Evolutionary conservation across 345 rosid species (phyloP).

Genomic region (Anastatica hierochuntica): DNA sequence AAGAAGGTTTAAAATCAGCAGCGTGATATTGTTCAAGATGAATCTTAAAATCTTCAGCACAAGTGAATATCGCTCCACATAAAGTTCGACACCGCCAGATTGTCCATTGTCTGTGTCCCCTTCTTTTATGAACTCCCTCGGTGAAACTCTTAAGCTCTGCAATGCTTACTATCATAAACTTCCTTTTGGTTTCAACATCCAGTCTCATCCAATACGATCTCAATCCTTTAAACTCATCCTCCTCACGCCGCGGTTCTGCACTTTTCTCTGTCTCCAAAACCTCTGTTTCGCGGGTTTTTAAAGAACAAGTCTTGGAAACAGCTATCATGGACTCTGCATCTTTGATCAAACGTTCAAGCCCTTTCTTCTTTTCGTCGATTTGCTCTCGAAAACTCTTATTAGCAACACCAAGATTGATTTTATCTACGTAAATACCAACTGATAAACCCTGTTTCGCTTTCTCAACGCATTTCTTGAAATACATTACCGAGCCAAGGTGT

Average conservation of each 20-base stretch:
- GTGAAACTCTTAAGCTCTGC: neutral
- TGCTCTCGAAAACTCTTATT: too few species aligned
- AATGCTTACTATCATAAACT: conserved; percentile 9
- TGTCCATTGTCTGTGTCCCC: conserved; percentile 4
- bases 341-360: neutral
- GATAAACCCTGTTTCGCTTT: neutral
- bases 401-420: too few species aligned
- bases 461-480: conserved; percentile 1
- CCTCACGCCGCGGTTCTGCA: neutral
- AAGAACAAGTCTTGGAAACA: neutral
- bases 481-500: neutral
- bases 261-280: neutral
- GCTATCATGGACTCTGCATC: neutral
- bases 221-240: neutral
- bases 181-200: conserved; percentile 2
- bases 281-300: neutral
- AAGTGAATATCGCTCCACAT: neutral
- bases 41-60: conserved; percentile 6
- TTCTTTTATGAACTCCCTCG: neutral
- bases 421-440: neutral
- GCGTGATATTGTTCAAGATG: conserved; percentile 17
- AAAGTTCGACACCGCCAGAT: conserved; percentile 6
- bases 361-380: neutral
- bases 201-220: conserved; percentile 3
- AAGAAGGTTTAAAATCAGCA: neutral